phyloP scores from a whole-genome alignment of 768 basidiomycete genomes.

The Pulveroboletus sp. region DNA sequence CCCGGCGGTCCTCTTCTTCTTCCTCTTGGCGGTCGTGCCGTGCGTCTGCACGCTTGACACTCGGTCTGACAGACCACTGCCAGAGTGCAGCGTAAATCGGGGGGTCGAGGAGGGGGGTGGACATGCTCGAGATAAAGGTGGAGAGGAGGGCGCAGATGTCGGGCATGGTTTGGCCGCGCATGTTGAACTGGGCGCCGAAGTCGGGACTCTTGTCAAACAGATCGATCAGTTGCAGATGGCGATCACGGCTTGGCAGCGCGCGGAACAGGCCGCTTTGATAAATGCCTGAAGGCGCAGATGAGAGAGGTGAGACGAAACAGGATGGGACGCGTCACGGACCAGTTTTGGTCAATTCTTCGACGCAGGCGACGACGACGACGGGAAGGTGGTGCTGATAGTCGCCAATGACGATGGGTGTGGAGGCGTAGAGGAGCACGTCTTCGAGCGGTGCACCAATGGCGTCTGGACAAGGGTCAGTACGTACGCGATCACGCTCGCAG shows the following conservation, averaged over 20 bases:
- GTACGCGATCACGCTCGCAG: not conserved
- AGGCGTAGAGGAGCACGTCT: constrained; percentile 32
- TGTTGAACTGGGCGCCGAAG: constrained; percentile 21
- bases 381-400: constrained; percentile 40
- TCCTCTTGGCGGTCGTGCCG: constrained; percentile 27
- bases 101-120: constrained; percentile 43
- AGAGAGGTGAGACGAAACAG: not conserved
- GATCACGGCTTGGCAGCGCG: constrained; percentile 38
- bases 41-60: constrained; percentile 33
- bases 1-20: constrained; percentile 32
- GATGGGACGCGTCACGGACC: constrained; percentile 20
- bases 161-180: constrained; percentile 38
- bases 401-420: constrained; percentile 32
- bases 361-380: constrained; percentile 37
- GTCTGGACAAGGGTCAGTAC: constrained; percentile 18
- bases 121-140: constrained; percentile 46
- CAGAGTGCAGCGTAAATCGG: constrained; percentile 41
- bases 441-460: constrained; percentile 37
- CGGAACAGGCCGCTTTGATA: constrained; percentile 44
- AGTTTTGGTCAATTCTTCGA: constrained; percentile 48
- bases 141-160: constrained; percentile 46
- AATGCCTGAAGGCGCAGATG: constrained; percentile 31
- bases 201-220: constrained; percentile 34
- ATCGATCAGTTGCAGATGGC: constrained; percentile 37
- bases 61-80: constrained; percentile 44